Evolutionary conservation across 305 asterid species (phyloP).

Genomic region (Euphrasia arctica): DNA sequence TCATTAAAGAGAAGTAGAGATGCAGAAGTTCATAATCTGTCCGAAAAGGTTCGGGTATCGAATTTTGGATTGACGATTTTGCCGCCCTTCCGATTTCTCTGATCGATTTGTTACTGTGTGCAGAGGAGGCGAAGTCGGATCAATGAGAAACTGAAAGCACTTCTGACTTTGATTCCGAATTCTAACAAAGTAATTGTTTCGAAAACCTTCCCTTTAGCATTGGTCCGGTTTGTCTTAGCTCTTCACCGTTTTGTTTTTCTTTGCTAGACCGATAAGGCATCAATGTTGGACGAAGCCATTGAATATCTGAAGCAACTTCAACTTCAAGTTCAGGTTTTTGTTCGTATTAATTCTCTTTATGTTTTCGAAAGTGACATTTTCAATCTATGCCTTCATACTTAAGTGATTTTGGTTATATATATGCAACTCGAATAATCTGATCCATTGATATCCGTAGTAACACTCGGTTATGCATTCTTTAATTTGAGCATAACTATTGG

Average conservation of each 20-base stretch:
- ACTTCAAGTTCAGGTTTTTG: constrained; percentile 74
- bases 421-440: neutral
- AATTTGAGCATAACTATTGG: neutral
- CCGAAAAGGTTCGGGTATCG: constrained; percentile 63
- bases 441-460: neutral
- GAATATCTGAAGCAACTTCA: constrained; percentile 90
- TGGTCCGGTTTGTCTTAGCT: neutral
- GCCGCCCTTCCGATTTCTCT: constrained; percentile 11
- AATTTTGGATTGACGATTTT: constrained; percentile 5
- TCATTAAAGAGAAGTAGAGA: constrained; percentile 77
- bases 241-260: constrained; percentile 4
- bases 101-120: constrained; percentile 22
- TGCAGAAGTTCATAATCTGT: constrained; percentile 71
- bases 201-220: neutral
- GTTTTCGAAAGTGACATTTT: constrained; percentile 2
- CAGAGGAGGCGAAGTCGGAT: constrained; percentile 89
- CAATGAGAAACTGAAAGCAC: constrained; percentile 79
- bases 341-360: neutral
- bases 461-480: neutral
- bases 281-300: constrained; percentile 87
- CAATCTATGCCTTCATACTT: neutral
- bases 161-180: constrained; percentile 76
- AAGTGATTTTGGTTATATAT: neutral
- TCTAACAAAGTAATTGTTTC: constrained; percentile 52
- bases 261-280: constrained; percentile 78